These are phyloP conservation scores for Metschnikowia baotianmanensis DNA, from an alignment of 805 yeast species.

Conservation along the genomic window DNA sequence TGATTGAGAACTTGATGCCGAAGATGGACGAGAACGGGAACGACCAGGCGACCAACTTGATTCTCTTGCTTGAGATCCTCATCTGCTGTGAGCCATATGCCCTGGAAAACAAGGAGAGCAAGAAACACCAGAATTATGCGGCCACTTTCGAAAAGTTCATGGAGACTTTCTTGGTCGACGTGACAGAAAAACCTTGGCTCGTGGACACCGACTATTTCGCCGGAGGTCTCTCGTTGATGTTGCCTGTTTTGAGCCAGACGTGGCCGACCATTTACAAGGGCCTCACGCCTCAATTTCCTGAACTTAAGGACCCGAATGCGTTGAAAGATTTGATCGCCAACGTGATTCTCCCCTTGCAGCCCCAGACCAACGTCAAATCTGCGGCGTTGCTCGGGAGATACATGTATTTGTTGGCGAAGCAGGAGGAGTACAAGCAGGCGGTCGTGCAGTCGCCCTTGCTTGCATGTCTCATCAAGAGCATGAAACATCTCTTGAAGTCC, in stretches of 20 bases:
- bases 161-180: slow-evolving; percentile 26
- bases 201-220: slow-evolving; percentile 57
- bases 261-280: slow-evolving; percentile 15
- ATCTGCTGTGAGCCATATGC: slow-evolving; percentile 6
- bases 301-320: slow-evolving; percentile 13
- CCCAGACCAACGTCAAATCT: slow-evolving; percentile 9
- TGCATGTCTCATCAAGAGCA: slow-evolving; percentile 43
- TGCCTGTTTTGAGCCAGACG: slow-evolving; percentile 50
- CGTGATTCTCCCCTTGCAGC: slow-evolving; percentile 38
- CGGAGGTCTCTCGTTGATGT: slow-evolving; percentile 53
- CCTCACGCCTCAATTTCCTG: neutral
- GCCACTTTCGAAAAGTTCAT: neutral
- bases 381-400: slow-evolving; percentile 48
- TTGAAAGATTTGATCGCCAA: slow-evolving; percentile 39
- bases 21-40: neutral
- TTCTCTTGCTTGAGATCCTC: slow-evolving; percentile 7
- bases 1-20: neutral
- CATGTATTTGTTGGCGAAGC: slow-evolving; percentile 51
- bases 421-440: slow-evolving; percentile 35
- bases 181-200: slow-evolving; percentile 24
- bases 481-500: slow-evolving; percentile 29
- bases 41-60: slow-evolving; percentile 7
- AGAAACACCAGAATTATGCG: neutral
- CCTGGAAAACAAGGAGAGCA: slow-evolving; percentile 2
- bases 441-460: slow-evolving; percentile 50